Percentiles rank a stretch among this genome's conserved stretches.
phyloP scores from a whole-genome alignment of 257 asterid species.

The Nyctanthes arbortristis region DNA sequence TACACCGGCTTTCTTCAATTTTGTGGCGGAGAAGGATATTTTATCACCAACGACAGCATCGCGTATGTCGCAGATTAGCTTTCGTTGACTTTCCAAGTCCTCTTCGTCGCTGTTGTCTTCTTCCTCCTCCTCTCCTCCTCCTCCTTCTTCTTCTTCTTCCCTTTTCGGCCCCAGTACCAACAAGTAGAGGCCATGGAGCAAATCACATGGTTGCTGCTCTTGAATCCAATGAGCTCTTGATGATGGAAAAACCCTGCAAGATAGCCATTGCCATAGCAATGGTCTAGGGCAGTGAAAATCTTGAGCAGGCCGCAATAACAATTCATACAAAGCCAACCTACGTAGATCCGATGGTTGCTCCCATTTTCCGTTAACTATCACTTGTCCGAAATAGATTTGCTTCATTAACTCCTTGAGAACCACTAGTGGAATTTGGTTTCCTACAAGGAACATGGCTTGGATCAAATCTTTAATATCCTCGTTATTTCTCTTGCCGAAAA shows the following conservation, averaged over 20 bases:
- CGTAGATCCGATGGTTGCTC: background rate
- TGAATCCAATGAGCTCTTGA: conserved; percentile 1
- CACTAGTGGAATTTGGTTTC: conserved; percentile 15
- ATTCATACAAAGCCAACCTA: conserved; percentile 2
- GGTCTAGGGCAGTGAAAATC: background rate
- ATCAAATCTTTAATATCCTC: conserved; percentile 1
- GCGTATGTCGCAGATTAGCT: background rate
- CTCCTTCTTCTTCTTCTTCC: too few relatives aligned
- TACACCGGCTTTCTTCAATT: conserved; percentile 23
- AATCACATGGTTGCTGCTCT: conserved; percentile 21
- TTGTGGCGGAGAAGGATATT: background rate
- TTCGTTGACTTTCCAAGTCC: background rate
- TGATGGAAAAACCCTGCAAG: background rate
- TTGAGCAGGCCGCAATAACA: conserved; percentile 1
- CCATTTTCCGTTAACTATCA: background rate
- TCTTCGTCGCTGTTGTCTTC: too few relatives aligned
- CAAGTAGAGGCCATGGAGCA: conserved; percentile 29
- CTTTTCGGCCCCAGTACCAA: conserved; percentile 18
- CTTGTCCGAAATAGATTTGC: conserved; percentile 4
- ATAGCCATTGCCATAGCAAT: background rate
- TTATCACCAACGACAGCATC: background rate
- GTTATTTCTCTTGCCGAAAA: background rate
- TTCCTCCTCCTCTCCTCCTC: too few relatives aligned
- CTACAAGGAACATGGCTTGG: conserved; percentile 19
- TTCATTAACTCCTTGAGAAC: conserved; percentile 8